Base-by-base conservation (phyloP, 345 rosid species). In the Lagerstroemia speciosa region DNA sequence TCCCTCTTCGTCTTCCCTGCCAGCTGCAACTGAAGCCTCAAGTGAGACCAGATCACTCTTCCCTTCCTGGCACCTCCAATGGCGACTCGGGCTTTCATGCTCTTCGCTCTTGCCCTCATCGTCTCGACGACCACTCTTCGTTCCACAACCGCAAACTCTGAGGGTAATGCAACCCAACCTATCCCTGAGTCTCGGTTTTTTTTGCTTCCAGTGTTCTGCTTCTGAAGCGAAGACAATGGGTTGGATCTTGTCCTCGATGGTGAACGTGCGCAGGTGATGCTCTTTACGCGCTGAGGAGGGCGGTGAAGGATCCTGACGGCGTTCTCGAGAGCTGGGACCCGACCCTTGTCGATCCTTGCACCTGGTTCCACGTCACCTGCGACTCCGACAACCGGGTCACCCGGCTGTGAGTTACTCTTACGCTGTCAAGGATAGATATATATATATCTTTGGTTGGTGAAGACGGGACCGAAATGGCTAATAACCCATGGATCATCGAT, bases 281-380 rank as follows among this genome's bases (percentile, higher is more conserved):
- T 68, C 72, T 88, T 74, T 84, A 78, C 26, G 87, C 90, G 26
- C 27, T 88, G 79, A 82, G 90, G 66, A 79, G 82, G 75, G 82
- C 82, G 38, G 90, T 88, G 69, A 78, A 81, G 73, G 93, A 88
- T 74, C 90, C 90, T n/a, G 84, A 78, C 57, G 82, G 75, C 40
- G 89, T 84, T 69, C 84, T 88, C 17, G 67, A 81, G 76, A 85
- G 93, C 80, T 88, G 93, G 90, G 93, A 88, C 78, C 93, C 90
- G 22, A 88, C 87, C 16, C 77, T 85, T 68, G 90, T 86, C 34
- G 93, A 85, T 78, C 93, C 93, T 34, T 88, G 90, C 72, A 85
- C 90, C 72, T 88, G 93, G 93, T 88, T 88, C 69, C 93, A 88
- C 50, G 90, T 88, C 62, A 85, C 90, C 20, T 88, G 93, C 58